A percentile compares a stretch with the other conserved stretches of the same genome.
phyloP scores from a whole-genome alignment of 495 filamentous ascomycete species.

The Penicillium argentinense region DNA sequence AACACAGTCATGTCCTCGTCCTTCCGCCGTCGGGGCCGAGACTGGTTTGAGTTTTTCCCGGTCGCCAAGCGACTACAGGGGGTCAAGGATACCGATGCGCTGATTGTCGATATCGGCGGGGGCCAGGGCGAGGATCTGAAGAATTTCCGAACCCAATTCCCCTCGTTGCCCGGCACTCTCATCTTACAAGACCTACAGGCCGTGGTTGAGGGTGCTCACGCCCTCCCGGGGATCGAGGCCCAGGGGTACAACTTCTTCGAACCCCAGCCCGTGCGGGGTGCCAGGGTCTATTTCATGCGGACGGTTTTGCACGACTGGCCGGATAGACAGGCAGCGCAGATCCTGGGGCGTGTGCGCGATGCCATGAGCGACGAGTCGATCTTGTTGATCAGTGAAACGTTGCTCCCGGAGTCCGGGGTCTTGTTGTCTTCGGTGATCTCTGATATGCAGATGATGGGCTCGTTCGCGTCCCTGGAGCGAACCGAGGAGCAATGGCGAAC shows the following conservation, averaged over 20 bases:
- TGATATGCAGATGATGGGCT: slow-evolving; percentile 45
- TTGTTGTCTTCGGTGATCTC: slow-evolving; percentile 11
- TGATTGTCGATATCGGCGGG: slow-evolving; percentile 57
- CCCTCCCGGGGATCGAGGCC: slow-evolving; percentile 27
- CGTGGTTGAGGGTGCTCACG: slow-evolving; percentile 34
- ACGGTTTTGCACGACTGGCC: slow-evolving; percentile 52
- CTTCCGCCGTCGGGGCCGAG: slow-evolving; percentile 13
- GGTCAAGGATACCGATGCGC: slow-evolving; percentile 1
- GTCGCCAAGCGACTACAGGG: slow-evolving; percentile 2
- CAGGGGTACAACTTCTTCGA: slow-evolving; percentile 51
- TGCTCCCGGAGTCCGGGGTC: slow-evolving; percentile 15
- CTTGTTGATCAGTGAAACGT: slow-evolving; percentile 44
- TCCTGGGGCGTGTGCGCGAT: slow-evolving; percentile 37
- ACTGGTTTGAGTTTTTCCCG: slow-evolving; percentile 25
- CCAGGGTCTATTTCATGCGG: slow-evolving; percentile 28
- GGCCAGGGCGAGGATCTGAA: slow-evolving; percentile 53
- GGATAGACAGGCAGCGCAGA: slow-evolving; percentile 39
- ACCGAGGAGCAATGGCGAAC: slow-evolving; percentile 18
- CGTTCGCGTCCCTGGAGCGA: slow-evolving; percentile 35
- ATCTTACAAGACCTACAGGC: slow-evolving; percentile 53
- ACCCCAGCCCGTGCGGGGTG: slow-evolving; percentile 42
- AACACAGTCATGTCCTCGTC: slow-evolving; percentile 21
- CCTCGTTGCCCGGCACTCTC: slow-evolving; percentile 43
- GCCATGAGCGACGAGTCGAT: slow-evolving; percentile 45
- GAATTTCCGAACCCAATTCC: slow-evolving; percentile 46